Evolutionary conservation across 31 red algal genomes (phyloP).

Genomic region (Odonthalia washingtoniensis): DNA sequence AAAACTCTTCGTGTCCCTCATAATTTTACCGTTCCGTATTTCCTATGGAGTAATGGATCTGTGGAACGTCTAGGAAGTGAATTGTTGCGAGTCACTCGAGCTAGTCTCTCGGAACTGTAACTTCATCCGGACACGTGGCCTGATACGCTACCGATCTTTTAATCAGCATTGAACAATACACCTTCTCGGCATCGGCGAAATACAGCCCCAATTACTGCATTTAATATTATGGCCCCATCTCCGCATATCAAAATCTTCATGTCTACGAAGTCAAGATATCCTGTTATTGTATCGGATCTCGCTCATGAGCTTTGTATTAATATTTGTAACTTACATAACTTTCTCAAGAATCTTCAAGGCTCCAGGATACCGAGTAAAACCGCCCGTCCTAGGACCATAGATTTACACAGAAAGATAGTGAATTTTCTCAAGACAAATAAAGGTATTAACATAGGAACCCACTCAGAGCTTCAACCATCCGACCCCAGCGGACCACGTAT

Average conservation of each 20-base stretch:
- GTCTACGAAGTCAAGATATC: background rate
- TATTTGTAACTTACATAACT: background rate
- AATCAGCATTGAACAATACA: too few relatives aligned
- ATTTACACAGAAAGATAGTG: too few relatives aligned
- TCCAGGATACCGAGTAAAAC: too few relatives aligned
- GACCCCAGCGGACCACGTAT: too few relatives aligned
- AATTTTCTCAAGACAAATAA: too few relatives aligned
- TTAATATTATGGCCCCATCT: background rate
- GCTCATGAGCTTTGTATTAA: background rate
- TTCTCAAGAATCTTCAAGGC: background rate
- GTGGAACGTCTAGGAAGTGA: background rate
- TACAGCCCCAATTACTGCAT: background rate
- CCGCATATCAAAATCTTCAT: background rate
- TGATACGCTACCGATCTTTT: too few relatives aligned
- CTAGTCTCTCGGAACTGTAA: background rate
- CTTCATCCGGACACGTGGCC: too few relatives aligned
- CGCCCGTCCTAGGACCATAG: too few relatives aligned
- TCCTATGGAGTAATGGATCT: background rate
- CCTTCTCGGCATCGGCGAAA: background rate
- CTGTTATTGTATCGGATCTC: background rate
- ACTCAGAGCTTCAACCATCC: too few relatives aligned
- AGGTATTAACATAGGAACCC: too few relatives aligned
- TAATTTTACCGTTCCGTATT: slow-evolving; percentile 8
- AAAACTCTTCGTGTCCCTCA: background rate
- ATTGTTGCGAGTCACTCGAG: background rate